These are phyloP conservation scores for Mycena galopus DNA, from an alignment of 768 basidiomycete species.

Conservation along the genomic window DNA sequence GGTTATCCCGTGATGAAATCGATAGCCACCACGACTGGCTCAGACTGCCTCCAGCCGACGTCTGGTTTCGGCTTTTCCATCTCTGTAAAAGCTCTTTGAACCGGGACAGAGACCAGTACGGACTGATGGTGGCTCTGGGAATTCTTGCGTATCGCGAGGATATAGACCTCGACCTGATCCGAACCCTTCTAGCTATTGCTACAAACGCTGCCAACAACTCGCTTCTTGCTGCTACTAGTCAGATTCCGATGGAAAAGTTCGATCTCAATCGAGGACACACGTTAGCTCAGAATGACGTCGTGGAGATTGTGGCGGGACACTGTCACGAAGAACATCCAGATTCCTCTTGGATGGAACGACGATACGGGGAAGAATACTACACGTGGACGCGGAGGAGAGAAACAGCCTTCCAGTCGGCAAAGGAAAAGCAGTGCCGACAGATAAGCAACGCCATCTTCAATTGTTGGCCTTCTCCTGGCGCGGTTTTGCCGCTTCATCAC, in stretches of 20 bases:
- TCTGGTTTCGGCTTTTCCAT: slow-evolving; percentile 18
- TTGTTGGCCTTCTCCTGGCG: slow-evolving; percentile 10
- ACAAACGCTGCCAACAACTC: background rate
- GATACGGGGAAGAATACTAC: background rate
- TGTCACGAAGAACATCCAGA: background rate
- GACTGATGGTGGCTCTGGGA: slow-evolving; percentile 6
- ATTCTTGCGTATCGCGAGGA: slow-evolving; percentile 15
- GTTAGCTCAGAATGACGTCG: background rate
- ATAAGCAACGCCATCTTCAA: slow-evolving; percentile 1
- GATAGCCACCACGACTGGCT: slow-evolving; percentile 13
- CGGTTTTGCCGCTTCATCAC: background rate
- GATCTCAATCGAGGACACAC: background rate
- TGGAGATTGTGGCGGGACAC: background rate
- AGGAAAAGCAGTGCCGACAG: background rate
- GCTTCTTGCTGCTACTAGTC: background rate
- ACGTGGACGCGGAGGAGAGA: background rate
- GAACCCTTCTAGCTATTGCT: slow-evolving; percentile 15
- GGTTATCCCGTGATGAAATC: background rate
- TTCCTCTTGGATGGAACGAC: background rate
- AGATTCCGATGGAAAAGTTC: slow-evolving; percentile 5
- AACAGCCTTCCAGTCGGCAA: background rate
- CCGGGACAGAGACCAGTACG: slow-evolving; percentile 3
- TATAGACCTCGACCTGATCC: slow-evolving; percentile 11
- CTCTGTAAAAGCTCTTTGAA: background rate
- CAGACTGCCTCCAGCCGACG: background rate